Evolutionary conservation across 2,329 filamentous ascomycete species (phyloP), one percentile per base, ranked within the genome.

Genomic region (Penicillium sp.): DNA sequence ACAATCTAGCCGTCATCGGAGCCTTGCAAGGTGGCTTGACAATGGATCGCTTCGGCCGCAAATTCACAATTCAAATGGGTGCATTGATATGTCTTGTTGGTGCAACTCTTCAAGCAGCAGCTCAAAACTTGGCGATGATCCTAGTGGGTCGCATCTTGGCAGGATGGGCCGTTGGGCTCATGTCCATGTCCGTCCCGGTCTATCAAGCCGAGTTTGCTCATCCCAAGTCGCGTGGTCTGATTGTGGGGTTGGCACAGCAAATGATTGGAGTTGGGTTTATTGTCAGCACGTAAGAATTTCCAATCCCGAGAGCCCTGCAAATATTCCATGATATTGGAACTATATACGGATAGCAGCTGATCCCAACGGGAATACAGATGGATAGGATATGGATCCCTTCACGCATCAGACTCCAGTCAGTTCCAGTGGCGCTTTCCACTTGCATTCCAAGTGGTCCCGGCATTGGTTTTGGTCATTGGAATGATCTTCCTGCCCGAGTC

Each of bases 141-240:
- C 81, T 81, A 59, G 80, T 83, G 8, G 85, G 87, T 0, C 84
- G 88, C 28, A 74, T 83, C 58, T 72, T 84, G 42, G 82, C 80
- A 15, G 82, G 83, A 13, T 73, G 82, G 56, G 82, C 80, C 5
- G 78, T 84, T 13, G 82, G 82, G 30, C 70, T 82, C 54, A 72
- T 83, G 65, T 81, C 78, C 12, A 80, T 80, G 70, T 78, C 80
- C 5, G 84, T 89, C 2, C 88, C 87, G 3, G 82, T 86, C 37
- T 89, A 89, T 71, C 86, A 88, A 61, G 84, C 86, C 10, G 88
- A 89, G 71, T 83, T 85, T 58, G 86, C 87, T 0, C 81, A 86
- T 66, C 82, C 86, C 0, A 83, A 83, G 2, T 86, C 83, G 57
- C 82, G 87, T 68, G 86, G 86, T 8, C 71, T 78, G 51, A 76